Percentiles rank a stretch among this genome's conserved stretches.
Conservation (phyloP, 345 rosid genomes). For the Eucalyptus microcorys region DNA sequence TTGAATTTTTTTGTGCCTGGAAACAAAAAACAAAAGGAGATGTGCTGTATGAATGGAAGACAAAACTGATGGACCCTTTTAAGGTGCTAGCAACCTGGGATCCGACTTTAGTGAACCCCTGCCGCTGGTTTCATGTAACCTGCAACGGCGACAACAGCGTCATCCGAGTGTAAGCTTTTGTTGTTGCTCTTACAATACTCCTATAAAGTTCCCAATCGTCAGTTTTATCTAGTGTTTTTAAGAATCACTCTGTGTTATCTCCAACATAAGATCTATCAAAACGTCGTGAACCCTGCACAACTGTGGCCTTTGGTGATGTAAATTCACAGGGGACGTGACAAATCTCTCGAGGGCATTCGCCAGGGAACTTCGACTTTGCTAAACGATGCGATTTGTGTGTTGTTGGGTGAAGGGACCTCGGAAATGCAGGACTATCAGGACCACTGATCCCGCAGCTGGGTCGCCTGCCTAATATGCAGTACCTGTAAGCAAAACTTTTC, state of each 20-base stretch:
- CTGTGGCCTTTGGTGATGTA: neutral
- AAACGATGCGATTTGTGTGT: neutral
- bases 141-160: conserved; percentile 9
- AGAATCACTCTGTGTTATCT: neutral
- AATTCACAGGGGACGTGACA: neutral
- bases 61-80: conserved; percentile 10
- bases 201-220: neutral
- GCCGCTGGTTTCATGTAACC: conserved; percentile 31
- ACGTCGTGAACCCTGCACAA: neutral
- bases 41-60: conserved; percentile 12
- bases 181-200: neutral
- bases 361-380: neutral
- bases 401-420: conserved; percentile 25
- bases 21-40: conserved; percentile 6
- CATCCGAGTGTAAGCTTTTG: conserved; percentile 11
- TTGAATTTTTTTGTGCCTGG: neutral
- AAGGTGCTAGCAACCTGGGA: conserved; percentile 32
- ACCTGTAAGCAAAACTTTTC: conserved; percentile 14
- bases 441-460: conserved; percentile 30
- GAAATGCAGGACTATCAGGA: conserved; percentile 23
- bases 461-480: conserved; percentile 23
- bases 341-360: neutral
- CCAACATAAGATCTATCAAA: neutral
- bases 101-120: conserved; percentile 25
- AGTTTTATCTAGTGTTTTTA: neutral